A percentile compares a stretch with the other conserved stretches of the same genome.
Evolutionary conservation across 371 early-diverging fungal genomes (phyloP).

Genomic region (Fennellomyces sp.): DNA sequence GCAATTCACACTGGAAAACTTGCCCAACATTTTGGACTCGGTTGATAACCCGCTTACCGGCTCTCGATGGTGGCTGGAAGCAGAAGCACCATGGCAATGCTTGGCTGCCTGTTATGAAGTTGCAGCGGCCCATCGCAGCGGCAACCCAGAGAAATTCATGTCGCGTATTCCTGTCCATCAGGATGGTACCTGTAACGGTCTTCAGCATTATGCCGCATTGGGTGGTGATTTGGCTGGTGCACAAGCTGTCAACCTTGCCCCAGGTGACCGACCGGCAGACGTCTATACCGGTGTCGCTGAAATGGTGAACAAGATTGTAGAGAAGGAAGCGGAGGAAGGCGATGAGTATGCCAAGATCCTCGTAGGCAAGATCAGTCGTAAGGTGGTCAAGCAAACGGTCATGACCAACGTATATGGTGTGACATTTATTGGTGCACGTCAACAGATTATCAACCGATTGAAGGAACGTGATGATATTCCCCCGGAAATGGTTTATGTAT

Average conservation of each 20-base stretch:
- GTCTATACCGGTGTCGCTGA: conserved; percentile 92
- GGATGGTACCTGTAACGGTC: conserved; percentile 98
- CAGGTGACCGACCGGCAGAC: conserved; percentile 89
- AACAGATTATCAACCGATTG: conserved; percentile 86
- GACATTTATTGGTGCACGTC: conserved; percentile 92
- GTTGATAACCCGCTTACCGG: conserved; percentile 83
- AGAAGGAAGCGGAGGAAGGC: conserved; percentile 65
- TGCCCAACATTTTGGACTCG: conserved; percentile 82
- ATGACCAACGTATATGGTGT: conserved; percentile 99
- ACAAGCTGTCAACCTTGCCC: conserved; percentile 87
- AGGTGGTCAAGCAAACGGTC: conserved; percentile 98
- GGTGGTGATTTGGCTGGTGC: conserved; percentile 96
- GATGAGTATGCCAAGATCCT: conserved; percentile 60
- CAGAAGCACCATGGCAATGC: conserved; percentile 95
- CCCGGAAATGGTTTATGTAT: conserved; percentile 47
- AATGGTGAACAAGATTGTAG: conserved; percentile 71
- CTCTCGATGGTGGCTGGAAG: conserved; percentile 88
- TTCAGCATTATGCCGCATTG: conserved; percentile 98
- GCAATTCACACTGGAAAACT: conserved; percentile 71
- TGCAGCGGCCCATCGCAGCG: conserved; percentile 74
- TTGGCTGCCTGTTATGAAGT: conserved; percentile 91
- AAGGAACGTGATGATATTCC: conserved; percentile 71
- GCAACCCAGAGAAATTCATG: conserved; percentile 72
- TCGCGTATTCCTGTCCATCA: conserved; percentile 93
- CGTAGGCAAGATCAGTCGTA: conserved; percentile 80